Evolutionary conservation across 164 flowering plant species (phyloP).

Genomic region (Santalum album): DNA sequence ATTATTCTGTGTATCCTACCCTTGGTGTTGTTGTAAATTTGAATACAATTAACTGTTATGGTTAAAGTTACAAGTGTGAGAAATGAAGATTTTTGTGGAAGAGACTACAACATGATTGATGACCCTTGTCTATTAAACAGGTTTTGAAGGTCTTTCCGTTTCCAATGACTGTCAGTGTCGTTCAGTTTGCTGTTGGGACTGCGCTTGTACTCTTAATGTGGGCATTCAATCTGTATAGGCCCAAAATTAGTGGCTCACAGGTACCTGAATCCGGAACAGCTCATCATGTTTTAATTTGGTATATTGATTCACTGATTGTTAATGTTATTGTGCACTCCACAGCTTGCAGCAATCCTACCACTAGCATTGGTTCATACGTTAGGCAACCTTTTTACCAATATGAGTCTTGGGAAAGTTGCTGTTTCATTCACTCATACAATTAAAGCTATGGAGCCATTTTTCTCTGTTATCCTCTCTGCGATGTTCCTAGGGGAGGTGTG

Average conservation of each 20-base stretch:
- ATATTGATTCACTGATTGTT: neutral
- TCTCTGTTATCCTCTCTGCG: conserved; percentile 91
- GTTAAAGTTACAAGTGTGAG: too few relatives aligned
- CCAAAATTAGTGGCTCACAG: conserved; percentile 57
- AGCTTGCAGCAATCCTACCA: conserved; percentile 79
- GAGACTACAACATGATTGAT: too few relatives aligned
- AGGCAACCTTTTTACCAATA: conserved; percentile 92
- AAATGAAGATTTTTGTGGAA: too few relatives aligned
- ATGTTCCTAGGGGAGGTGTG: conserved; percentile 93
- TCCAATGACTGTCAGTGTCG: conserved; percentile 54
- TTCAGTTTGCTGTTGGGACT: conserved; percentile 66
- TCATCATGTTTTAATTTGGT: neutral
- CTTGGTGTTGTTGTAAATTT: too few relatives aligned
- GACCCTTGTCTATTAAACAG: conserved; percentile 25
- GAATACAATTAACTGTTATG: too few relatives aligned
- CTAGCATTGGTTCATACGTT: conserved; percentile 81
- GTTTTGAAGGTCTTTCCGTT: conserved; percentile 57
- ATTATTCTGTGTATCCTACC: too few relatives aligned
- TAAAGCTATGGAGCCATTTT: conserved; percentile 97
- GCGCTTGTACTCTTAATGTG: conserved; percentile 57
- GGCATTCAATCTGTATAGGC: conserved; percentile 53
- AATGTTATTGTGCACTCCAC: conserved; percentile 9
- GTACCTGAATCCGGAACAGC: conserved; percentile 16
- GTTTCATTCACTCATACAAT: conserved; percentile 98
- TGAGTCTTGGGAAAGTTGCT: conserved; percentile 98